Percentiles rank a stretch among this genome's conserved stretches.
These are phyloP conservation scores for Phytophthora capsici DNA, from an alignment of 352 stramenopile species.

Conservation along the genomic window DNA sequence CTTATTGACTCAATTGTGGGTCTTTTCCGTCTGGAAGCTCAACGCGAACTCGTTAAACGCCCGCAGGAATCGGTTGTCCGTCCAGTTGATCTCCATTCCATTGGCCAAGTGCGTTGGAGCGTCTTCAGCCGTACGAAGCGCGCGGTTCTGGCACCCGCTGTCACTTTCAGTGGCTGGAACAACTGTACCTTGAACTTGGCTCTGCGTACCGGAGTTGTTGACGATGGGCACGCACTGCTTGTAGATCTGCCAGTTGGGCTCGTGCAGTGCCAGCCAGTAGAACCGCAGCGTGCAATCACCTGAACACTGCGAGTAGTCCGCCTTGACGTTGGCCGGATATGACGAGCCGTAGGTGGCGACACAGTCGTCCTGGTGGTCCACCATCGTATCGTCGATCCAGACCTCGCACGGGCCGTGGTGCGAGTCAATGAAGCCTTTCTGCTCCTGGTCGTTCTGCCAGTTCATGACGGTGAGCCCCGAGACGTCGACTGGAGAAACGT, in stretches of 20 bases:
- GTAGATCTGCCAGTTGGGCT: conserved; percentile 52
- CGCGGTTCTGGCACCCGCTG: conserved; percentile 30
- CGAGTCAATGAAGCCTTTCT: conserved; percentile 56
- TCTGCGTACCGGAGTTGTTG: conserved; percentile 29
- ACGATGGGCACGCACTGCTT: conserved; percentile 45
- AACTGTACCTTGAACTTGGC: conserved; percentile 23
- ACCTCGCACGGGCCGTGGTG: conserved; percentile 65
- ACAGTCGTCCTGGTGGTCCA: conserved; percentile 60
- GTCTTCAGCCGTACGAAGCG: conserved; percentile 27
- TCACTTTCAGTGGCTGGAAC: conserved; percentile 15
- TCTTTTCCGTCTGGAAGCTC: conserved; percentile 20
- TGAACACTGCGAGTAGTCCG: conserved; percentile 37
- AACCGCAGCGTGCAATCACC: conserved; percentile 38
- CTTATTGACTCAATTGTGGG: conserved; percentile 5
- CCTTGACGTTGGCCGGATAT: conserved; percentile 37
- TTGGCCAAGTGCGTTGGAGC: conserved; percentile 29
- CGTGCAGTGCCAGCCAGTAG: conserved; percentile 47
- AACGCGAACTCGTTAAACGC: conserved; percentile 40
- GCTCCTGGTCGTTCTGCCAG: conserved; percentile 59
- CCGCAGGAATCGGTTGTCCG: conserved; percentile 39
- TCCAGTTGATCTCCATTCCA: conserved; percentile 34
- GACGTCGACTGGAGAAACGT: conserved; percentile 48
- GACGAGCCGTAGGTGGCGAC: conserved; percentile 31
- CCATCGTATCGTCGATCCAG: conserved; percentile 59
- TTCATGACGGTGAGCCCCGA: conserved; percentile 43